Percentiles rank a stretch among this genome's conserved stretches.
phyloP scores from a whole-genome alignment of 352 stramenopile species.

The Globisporangium splendens region DNA sequence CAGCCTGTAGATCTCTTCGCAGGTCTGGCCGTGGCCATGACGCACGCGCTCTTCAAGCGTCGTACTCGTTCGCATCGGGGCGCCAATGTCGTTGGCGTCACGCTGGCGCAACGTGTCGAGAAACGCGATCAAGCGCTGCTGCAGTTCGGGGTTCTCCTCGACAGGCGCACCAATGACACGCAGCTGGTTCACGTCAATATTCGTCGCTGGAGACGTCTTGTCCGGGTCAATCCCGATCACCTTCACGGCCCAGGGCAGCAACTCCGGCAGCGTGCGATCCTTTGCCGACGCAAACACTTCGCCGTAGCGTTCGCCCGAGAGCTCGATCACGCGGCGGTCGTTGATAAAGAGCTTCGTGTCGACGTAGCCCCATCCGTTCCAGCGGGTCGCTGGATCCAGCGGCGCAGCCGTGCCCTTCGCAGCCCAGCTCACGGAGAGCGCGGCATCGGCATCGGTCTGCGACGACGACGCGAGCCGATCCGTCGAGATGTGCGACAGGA shows the following conservation, averaged over 20 bases:
- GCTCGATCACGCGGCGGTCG: constrained; percentile 44
- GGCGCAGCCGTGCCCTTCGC: background rate
- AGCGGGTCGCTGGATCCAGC: constrained; percentile 41
- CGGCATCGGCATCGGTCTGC: background rate
- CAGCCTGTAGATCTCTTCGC: constrained; percentile 63
- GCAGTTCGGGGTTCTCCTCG: constrained; percentile 8
- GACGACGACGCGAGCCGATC: background rate
- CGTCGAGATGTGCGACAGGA: constrained; percentile 37
- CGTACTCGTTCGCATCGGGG: constrained; percentile 27
- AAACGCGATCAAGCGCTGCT: constrained; percentile 30
- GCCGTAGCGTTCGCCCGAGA: constrained; percentile 52
- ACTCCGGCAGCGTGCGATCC: constrained; percentile 42
- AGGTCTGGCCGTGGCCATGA: constrained; percentile 70
- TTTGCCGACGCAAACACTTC: constrained; percentile 47
- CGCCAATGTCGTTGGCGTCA: constrained; percentile 7
- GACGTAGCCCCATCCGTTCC: constrained; percentile 71
- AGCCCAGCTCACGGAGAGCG: constrained; percentile 6
- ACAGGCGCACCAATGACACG: constrained; percentile 13
- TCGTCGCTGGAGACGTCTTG: constrained; percentile 29
- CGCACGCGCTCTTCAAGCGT: constrained; percentile 54
- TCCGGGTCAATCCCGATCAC: constrained; percentile 46
- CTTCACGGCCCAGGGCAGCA: constrained; percentile 59
- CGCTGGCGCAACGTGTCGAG: constrained; percentile 19
- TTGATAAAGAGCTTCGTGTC: constrained; percentile 76
- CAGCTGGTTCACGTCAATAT: constrained; percentile 30